These are phyloP conservation scores for Euphorbia celastroides DNA, from an alignment of 441 rosid species.

Conservation along the genomic window DNA sequence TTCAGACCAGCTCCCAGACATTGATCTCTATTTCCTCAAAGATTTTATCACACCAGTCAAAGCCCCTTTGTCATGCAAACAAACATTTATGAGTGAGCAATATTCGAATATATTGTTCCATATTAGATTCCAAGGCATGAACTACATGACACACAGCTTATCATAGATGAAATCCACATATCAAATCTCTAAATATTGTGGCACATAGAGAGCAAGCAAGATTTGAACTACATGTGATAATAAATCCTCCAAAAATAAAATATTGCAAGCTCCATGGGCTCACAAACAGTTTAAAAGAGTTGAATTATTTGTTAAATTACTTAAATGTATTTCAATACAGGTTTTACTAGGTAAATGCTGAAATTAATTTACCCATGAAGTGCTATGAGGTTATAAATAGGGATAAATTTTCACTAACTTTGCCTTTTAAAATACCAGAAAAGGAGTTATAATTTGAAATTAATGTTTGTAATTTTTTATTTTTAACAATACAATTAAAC, in stretches of 20 bases:
- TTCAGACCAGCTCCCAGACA: background rate
- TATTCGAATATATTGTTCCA: background rate
- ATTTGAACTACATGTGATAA: background rate
- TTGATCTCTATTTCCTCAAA: background rate
- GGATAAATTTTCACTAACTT: background rate
- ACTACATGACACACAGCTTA: background rate
- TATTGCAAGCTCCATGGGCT: background rate
- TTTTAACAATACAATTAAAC: background rate
- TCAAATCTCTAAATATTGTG: background rate
- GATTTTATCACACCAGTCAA: background rate
- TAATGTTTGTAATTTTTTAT: background rate
- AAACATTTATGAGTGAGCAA: background rate
- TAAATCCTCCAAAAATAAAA: background rate
- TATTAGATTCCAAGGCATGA: background rate
- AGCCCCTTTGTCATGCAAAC: background rate
- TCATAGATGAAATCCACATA: no score
- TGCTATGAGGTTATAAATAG: slow-evolving; percentile 1
- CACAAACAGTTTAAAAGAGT: background rate
- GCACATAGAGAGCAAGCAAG: background rate
- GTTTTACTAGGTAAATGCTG: no score
- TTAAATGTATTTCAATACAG: background rate
- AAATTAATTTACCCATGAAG: no score
- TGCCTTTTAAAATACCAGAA: background rate
- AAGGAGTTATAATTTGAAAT: background rate
- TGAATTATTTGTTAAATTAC: background rate